Percentiles rank a stretch among this genome's conserved stretches.
Conservation (phyloP, 202 grass and related monocot genomes). For the Carex sylvatica region DNA sequence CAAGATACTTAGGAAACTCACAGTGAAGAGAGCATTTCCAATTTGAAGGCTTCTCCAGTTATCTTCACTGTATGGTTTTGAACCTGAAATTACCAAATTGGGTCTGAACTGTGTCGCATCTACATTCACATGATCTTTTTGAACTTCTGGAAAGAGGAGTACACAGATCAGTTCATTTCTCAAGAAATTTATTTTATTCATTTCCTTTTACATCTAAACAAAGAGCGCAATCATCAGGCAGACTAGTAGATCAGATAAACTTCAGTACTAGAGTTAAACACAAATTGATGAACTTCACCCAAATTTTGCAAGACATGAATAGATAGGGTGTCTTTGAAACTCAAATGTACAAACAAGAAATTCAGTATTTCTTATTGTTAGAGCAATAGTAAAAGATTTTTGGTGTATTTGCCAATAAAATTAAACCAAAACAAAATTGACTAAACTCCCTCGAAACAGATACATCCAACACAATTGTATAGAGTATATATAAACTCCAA, state of each 20-base stretch:
- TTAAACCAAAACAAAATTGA: too few relatives aligned
- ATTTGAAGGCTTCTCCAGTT: constrained; percentile 72
- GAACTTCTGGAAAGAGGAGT: background rate
- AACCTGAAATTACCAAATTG: constrained; percentile 87
- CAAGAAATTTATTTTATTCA: background rate
- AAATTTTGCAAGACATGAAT: background rate
- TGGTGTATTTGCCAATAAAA: background rate
- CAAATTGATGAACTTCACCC: background rate
- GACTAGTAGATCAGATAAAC: background rate
- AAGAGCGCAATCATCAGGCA: background rate
- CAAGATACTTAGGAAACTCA: constrained; percentile 27
- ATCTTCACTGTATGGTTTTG: constrained; percentile 71
- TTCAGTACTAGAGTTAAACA: background rate
- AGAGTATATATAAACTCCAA: too few relatives aligned
- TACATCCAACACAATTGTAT: too few relatives aligned
- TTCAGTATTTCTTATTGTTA: background rate
- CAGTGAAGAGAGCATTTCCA: constrained; percentile 71
- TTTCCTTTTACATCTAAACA: background rate
- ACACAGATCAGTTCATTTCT: background rate
- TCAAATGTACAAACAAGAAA: background rate
- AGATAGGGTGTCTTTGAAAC: background rate
- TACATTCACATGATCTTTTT: constrained; percentile 24
- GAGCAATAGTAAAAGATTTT: background rate
- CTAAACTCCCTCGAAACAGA: too few relatives aligned
- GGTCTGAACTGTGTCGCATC: constrained; percentile 77